Conservation (phyloP, 83 land plant species). For the Picea abies region DNA sequence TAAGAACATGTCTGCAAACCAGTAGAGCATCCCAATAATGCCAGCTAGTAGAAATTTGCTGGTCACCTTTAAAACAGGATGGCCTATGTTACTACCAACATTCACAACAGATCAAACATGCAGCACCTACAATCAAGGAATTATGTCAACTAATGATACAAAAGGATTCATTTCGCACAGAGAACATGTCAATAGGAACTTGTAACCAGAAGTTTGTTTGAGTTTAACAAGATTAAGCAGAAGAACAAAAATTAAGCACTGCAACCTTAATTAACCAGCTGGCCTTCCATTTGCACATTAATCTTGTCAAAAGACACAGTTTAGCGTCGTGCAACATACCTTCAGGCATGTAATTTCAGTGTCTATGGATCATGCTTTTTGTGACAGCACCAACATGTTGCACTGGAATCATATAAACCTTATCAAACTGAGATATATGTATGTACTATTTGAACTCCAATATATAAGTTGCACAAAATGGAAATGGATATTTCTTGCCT, state of each 20-base stretch:
- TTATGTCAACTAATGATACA: too few relatives aligned
- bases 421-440: neutral
- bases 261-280: neutral
- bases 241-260: neutral
- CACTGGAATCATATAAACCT: neutral
- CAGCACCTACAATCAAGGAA: too few relatives aligned
- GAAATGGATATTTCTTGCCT: neutral
- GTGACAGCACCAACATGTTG: neutral
- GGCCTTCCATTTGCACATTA: neutral
- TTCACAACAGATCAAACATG: too few relatives aligned
- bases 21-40: too few relatives aligned
- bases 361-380: neutral
- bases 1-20: too few relatives aligned
- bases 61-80: too few relatives aligned
- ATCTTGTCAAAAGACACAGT: neutral
- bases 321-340: neutral
- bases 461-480: neutral
- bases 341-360: neutral
- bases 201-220: too few relatives aligned
- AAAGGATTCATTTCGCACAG: too few relatives aligned
- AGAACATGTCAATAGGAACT: too few relatives aligned
- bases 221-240: too few relatives aligned
- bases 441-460: neutral
- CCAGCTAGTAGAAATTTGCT: too few relatives aligned
- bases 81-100: too few relatives aligned